Evolutionary conservation across 345 rosid genomes (phyloP), one percentile per base, ranked within the genome.

Genomic region (Camelina laxa): DNA sequence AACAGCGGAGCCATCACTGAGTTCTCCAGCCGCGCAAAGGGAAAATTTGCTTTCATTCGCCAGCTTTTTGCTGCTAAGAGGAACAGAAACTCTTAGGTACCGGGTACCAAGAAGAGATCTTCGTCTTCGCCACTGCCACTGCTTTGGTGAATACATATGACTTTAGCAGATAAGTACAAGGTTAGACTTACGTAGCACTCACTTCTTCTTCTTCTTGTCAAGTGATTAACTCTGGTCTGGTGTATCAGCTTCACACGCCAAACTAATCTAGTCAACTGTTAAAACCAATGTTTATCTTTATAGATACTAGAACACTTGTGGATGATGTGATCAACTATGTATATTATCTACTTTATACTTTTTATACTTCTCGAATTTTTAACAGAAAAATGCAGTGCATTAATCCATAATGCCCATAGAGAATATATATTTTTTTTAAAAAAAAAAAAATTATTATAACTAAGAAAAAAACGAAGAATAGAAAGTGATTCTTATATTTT

Each of bases 21-120:
- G 78, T 83, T 89, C 54, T 86, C 95, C 12, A 81, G 77, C 69
- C 96, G 90, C 14, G 79, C 84, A 4, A 94, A 85, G 80, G 92
- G 93, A 57, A 94, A 91, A 67, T 91, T 94, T 77, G 82, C 89
- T 41, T 94, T 94, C 84, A 81, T 94, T 69, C 90, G 92, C 64
- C 98, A 94, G 80, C 90, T 94, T 48, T 94, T 94, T 70, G 79
- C 93, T 0, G 89, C 95, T 14, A 94, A 86, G 84, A 87, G 85
- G 81, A 81, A 81, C 72, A 86, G 75, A 80, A 84, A 85, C 82
- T 80, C 87, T n/a, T 82, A 85, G 62, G 22, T 33, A 81, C 82
- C 5, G n/a, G n/a, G n/a, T 27, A 27, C 30, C 30, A 50, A 48
- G 14, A 70, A 60, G 48, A 30, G 17, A 50, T 35, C 14, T 27